phyloP scores from a whole-genome alignment of 345 rosid species.

The Firmiana major region DNA sequence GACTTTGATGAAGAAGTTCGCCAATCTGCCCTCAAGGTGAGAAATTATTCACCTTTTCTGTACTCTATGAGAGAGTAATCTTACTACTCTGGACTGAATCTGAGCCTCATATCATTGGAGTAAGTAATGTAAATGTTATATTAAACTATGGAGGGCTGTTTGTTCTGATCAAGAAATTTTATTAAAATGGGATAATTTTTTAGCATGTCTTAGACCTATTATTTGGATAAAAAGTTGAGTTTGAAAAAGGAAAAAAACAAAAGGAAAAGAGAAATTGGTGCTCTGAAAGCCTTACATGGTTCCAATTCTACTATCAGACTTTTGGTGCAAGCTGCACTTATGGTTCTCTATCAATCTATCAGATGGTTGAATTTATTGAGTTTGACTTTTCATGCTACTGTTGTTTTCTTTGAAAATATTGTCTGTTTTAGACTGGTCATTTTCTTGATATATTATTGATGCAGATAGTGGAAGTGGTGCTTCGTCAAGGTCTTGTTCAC shows the following conservation, averaged over 20 bases:
- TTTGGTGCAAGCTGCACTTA: not conserved
- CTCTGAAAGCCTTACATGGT: not conserved
- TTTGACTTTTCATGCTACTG: not conserved
- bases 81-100: not conserved
- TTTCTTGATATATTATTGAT: slow-evolving; percentile 2
- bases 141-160: not conserved
- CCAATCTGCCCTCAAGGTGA: slow-evolving; percentile 86
- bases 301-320: not conserved
- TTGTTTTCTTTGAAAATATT: not conserved
- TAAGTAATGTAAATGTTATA: not conserved
- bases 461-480: slow-evolving; percentile 97
- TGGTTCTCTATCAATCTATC: not conserved
- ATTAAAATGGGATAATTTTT: not conserved
- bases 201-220: not conserved
- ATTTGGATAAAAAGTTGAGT: not conserved
- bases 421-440: not conserved
- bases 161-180: not conserved
- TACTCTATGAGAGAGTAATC: not conserved
- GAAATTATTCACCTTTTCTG: slow-evolving; percentile 12
- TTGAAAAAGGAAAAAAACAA: not conserved
- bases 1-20: slow-evolving; percentile 87
- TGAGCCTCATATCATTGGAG: not conserved
- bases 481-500: slow-evolving; percentile 99
- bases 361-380: not conserved
- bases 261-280: not conserved